These are phyloP conservation scores for Nothophaeocryptopus gaeumannii DNA, from an alignment of 2,329 filamentous ascomycete genomes.

Conservation along the genomic window DNA sequence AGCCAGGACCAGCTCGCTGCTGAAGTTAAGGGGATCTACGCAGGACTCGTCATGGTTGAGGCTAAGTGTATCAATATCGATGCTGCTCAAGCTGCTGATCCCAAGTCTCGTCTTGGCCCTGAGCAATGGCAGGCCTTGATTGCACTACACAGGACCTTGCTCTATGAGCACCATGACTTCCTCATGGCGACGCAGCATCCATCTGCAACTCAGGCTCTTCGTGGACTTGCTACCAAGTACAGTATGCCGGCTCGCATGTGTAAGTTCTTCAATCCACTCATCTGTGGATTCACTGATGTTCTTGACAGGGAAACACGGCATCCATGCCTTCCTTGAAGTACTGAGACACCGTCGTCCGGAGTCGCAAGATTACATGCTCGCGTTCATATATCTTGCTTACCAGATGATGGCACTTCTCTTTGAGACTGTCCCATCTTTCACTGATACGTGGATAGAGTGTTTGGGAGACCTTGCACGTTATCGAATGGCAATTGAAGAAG, in stretches of 20 bases:
- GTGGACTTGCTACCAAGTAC: conserved; percentile 72
- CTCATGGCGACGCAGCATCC: conserved; percentile 83
- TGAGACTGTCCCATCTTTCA: conserved; percentile 78
- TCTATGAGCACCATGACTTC: conserved; percentile 50
- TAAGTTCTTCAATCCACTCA: too few relatives aligned
- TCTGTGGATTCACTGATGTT: too few relatives aligned
- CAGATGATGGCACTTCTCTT: conserved; percentile 84
- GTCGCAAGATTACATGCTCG: conserved; percentile 83
- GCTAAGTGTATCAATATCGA: conserved; percentile 83
- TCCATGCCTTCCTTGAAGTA: conserved; percentile 52
- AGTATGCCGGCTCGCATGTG: conserved; percentile 93
- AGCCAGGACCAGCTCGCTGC: conserved; percentile 74
- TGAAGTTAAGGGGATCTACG: conserved; percentile 82
- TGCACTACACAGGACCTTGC: conserved; percentile 68
- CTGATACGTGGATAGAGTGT: conserved; percentile 91
- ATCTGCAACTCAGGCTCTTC: conserved; percentile 65
- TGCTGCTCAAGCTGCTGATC: conserved; percentile 56
- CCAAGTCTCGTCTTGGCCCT: conserved; percentile 49
- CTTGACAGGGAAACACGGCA: conserved; percentile 65
- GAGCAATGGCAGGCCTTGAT: conserved; percentile 85
- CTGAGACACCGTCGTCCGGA: conserved; percentile 70
- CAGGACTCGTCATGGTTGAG: conserved; percentile 81
- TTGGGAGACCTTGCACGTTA: conserved; percentile 83
- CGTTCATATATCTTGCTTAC: conserved; percentile 85
- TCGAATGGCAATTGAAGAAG: conserved; percentile 87